phyloP scores from a whole-genome alignment of 2,329 filamentous ascomycete species.

The Simplicillium aogashimaense region DNA sequence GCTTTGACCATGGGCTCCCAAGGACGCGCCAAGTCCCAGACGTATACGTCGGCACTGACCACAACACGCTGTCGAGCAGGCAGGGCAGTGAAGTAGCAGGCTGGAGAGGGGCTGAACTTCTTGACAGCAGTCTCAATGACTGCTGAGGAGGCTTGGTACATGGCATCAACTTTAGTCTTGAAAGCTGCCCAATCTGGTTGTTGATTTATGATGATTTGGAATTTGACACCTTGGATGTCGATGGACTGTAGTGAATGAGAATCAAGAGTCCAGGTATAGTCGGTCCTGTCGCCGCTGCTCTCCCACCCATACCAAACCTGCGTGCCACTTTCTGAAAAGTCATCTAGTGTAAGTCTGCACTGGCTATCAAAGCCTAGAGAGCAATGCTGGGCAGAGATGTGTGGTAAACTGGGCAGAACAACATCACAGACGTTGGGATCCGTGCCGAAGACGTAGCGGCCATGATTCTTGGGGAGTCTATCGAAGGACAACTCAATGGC shows the following conservation, averaged over 20 bases:
- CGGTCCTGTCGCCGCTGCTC: conserved; percentile 24
- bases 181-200: conserved; percentile 22
- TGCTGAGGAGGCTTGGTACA: conserved; percentile 18
- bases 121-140: conserved; percentile 18
- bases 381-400: conserved; percentile 26
- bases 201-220: conserved; percentile 27
- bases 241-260: conserved; percentile 21
- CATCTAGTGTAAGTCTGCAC: conserved; percentile 25
- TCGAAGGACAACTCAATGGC: conserved; percentile 26
- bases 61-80: conserved; percentile 24
- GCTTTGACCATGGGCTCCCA: conserved; percentile 34
- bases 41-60: conserved; percentile 27
- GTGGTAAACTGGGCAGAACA: conserved; percentile 21
- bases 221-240: conserved; percentile 27
- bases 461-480: conserved; percentile 20
- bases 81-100: conserved; percentile 14
- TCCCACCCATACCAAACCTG: conserved; percentile 32
- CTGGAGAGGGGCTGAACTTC: conserved; percentile 13
- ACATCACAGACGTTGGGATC: conserved; percentile 25
- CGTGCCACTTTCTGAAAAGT: conserved; percentile 26
- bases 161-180: conserved; percentile 20
- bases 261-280: conserved; percentile 26
- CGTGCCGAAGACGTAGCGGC: conserved; percentile 27
- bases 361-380: conserved; percentile 26
- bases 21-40: conserved; percentile 29